These are phyloP conservation scores for Myxozyma udenii DNA, from an alignment of 805 yeast genomes.

Conservation along the genomic window DNA sequence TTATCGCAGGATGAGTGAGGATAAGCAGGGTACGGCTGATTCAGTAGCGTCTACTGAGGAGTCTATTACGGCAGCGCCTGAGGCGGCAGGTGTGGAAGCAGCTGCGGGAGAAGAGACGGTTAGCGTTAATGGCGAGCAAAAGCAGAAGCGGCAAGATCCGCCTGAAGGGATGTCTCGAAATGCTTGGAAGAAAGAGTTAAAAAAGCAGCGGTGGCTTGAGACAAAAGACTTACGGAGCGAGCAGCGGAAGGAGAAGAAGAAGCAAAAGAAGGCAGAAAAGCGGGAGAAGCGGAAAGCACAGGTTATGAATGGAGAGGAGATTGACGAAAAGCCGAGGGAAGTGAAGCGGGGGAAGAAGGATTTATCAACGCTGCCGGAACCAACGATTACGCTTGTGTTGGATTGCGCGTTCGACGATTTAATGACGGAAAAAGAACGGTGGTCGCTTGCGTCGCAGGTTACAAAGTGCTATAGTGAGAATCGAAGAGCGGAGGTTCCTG, in stretches of 20 bases:
- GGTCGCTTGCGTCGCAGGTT: constrained; percentile 74
- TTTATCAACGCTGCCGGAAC: constrained; percentile 21
- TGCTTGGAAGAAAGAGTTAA: constrained; percentile 75
- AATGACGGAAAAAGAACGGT: constrained; percentile 68
- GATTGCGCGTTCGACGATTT: constrained; percentile 90
- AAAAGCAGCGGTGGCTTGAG: constrained; percentile 55
- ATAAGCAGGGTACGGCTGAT: too few species aligned
- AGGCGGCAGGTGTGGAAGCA: background rate
- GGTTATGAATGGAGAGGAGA: constrained; percentile 34
- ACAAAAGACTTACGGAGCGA: constrained; percentile 52
- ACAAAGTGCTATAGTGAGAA: constrained; percentile 79
- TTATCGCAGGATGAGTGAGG: too few species aligned
- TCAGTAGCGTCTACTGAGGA: too few species aligned
- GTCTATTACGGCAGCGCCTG: background rate
- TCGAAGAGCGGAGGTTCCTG: constrained; percentile 55
- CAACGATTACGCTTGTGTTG: constrained; percentile 48
- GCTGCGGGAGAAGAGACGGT: background rate
- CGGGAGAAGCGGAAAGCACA: constrained; percentile 32
- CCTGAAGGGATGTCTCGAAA: constrained; percentile 88
- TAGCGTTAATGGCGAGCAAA: too few species aligned
- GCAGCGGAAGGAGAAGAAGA: constrained; percentile 49
- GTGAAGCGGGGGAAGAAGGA: constrained; percentile 39
- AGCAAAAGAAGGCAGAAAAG: constrained; percentile 39
- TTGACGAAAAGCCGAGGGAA: constrained; percentile 8
- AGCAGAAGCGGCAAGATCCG: constrained; percentile 33